Conservation (phyloP, 305 asterid species). For the Nicotiana rustica region DNA sequence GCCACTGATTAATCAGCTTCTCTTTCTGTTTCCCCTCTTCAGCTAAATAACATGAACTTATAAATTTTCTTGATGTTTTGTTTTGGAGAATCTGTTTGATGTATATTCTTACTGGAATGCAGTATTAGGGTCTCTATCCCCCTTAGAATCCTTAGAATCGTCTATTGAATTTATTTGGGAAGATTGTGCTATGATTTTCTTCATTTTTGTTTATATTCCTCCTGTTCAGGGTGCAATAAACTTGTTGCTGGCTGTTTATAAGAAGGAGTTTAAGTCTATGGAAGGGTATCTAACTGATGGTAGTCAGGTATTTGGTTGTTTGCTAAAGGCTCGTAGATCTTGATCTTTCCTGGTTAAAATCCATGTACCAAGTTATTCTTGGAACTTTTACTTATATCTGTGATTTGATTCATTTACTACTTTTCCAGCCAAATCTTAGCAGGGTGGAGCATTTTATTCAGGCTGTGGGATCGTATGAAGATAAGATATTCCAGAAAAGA, state of each 20-base stretch:
- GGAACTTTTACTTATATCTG: neutral
- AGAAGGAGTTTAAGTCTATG: constrained; percentile 78
- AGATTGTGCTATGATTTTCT: constrained; percentile 28
- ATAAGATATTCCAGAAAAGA: constrained; percentile 92
- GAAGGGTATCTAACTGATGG: constrained; percentile 93
- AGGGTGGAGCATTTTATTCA: constrained; percentile 91
- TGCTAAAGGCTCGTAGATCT: neutral
- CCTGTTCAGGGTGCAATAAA: constrained; percentile 87
- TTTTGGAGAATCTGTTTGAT: neutral
- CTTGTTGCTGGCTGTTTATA: constrained; percentile 90
- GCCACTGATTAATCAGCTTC: neutral
- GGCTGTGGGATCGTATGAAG: constrained; percentile 95
- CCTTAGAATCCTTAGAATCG: neutral
- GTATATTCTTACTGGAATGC: neutral
- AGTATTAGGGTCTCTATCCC: neutral
- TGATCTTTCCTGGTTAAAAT: neutral
- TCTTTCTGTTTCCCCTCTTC: neutral
- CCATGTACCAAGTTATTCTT: neutral
- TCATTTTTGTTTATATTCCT: constrained; percentile 29
- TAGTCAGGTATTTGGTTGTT: constrained; percentile 71
- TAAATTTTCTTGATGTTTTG: constrained; percentile 18
- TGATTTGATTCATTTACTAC: constrained; percentile 29
- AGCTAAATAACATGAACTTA: neutral
- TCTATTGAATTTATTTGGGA: neutral
- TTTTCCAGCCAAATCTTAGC: constrained; percentile 76